Evolutionary conservation across 2,329 filamentous ascomycete species (phyloP), one percentile per base, ranked within the genome.

Genomic region (Chrysoporthe austroafricana): DNA sequence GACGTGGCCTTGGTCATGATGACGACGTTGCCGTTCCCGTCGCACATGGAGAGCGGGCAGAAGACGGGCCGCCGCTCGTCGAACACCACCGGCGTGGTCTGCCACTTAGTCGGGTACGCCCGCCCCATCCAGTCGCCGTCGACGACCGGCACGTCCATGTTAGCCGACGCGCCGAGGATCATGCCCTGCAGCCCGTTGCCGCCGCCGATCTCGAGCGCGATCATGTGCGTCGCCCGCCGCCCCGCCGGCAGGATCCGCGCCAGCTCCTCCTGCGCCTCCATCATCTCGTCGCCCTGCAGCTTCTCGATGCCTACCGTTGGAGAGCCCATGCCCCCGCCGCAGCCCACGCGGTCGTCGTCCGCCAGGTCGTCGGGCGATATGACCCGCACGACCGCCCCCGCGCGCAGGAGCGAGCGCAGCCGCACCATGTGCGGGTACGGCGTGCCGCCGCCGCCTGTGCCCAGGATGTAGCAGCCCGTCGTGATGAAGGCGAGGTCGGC

Each of bases 131-230:
- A 76, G 61, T 81, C 85, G 16, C 82, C 85, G 66, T 87, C 85
- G 3, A 87, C 80, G 2, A 79, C 80, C 0, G 84, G 84, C 0
- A 85, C 70, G 65, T 85, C 76, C 75, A 88, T 84, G 69, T 84
- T 82, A 1, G 78, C 78, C 63, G 82, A 84, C 0, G 85, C 84
- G 5, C 86, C 86, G 4, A 88, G 76, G 4, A 88, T 80, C 76
- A 90, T 79, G 9, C 84, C 83, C 70, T 87, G 83, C 9, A 90
- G 78, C 0, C 88, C 88, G 70, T 91, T 91, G 4, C 83, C 84
- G 7, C 89, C 89, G n/a, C 89, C 89, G 64, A 91, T 89, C 72
- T 91, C 89, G 13, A 90, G 75, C 1, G 86, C 83, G 69, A 91
- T 86, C 69, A 90, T 84, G 48, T 86, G 85, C 26, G 87, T 85